Conservation (phyloP, 1,139 yeast genomes). For the Protomyces lactucae-debilis region DNA sequence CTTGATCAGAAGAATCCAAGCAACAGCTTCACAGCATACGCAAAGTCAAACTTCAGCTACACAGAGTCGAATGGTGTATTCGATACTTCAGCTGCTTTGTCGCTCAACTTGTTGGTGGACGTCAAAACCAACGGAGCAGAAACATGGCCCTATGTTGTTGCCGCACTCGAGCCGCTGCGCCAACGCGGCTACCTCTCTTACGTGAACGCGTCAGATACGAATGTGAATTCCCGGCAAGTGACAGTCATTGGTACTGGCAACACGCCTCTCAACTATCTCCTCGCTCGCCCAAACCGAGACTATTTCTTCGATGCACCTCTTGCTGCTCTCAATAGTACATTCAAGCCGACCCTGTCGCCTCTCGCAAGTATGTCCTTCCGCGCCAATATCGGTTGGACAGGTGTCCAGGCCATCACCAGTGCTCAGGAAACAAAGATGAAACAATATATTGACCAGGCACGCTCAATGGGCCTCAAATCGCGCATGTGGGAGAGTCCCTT, state of each 20-base stretch:
- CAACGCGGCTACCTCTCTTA: constrained; percentile 43
- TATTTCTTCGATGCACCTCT: constrained; percentile 36
- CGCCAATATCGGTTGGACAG: constrained; percentile 29
- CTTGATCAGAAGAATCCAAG: constrained; percentile 46
- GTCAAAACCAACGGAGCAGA: constrained; percentile 45
- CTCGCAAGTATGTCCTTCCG: constrained; percentile 33
- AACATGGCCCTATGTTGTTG: constrained; percentile 41
- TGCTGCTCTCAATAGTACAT: constrained; percentile 27
- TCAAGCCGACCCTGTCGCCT: constrained; percentile 32
- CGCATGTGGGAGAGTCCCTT: constrained; percentile 53
- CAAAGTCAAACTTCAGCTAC: neutral
- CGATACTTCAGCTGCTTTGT: constrained; percentile 43
- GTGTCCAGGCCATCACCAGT: constrained; percentile 33
- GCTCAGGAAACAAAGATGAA: constrained; percentile 37
- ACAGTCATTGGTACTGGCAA: constrained; percentile 42
- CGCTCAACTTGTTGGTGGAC: constrained; percentile 48
- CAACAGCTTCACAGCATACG: constrained; percentile 17
- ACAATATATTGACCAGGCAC: constrained; percentile 40
- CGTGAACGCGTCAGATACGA: constrained; percentile 37
- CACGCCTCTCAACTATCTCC: constrained; percentile 32
- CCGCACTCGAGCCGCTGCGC: constrained; percentile 41
- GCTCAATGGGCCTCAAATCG: constrained; percentile 41
- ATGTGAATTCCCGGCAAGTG: constrained; percentile 40
- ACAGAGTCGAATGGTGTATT: constrained; percentile 42
- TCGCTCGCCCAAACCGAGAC: constrained; percentile 31